A percentile compares a stretch with the other conserved stretches of the same genome.
Conservation (phyloP, 352 stramenopile genomes). For the Thraustochytrium sp. region DNA sequence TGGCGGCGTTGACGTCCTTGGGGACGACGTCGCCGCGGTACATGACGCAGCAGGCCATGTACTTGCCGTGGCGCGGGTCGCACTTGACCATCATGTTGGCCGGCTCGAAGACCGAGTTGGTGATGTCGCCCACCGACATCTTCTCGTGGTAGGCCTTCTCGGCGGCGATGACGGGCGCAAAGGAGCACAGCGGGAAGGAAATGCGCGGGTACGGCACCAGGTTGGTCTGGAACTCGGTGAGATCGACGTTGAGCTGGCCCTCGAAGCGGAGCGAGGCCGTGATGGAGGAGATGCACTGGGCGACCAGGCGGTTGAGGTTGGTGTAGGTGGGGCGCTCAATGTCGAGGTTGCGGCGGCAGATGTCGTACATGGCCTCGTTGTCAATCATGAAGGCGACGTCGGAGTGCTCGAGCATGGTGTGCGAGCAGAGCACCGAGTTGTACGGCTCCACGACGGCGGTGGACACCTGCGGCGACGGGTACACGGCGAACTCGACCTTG, state of each 20-base stretch:
- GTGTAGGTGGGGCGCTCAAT: constrained; percentile 96
- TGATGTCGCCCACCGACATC: constrained; percentile 95
- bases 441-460: constrained; percentile 96
- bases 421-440: constrained; percentile 92
- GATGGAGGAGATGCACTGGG: constrained; percentile 90
- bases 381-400: constrained; percentile 91
- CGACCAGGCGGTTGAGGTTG: constrained; percentile 98
- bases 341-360: constrained; percentile 90
- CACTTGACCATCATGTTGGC: constrained; percentile 99
- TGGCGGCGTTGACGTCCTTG: constrained; percentile 90
- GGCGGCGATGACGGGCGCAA: constrained; percentile 93
- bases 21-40: constrained; percentile 84
- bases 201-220: constrained; percentile 97
- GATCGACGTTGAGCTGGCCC: constrained; percentile 96
- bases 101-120: constrained; percentile 95
- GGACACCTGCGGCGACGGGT: constrained; percentile 91
- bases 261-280: constrained; percentile 97
- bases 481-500: constrained; percentile 96
- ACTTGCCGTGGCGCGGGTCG: constrained; percentile 96
- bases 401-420: constrained; percentile 91
- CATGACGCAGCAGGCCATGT: constrained; percentile 98
- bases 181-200: constrained; percentile 98
- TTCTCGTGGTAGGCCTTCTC: constrained; percentile 96
- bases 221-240: constrained; percentile 99
- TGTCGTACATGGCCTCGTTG: constrained; percentile 96